phyloP scores from a whole-genome alignment of 164 flowering plant genomes.

The Sedum album region DNA sequence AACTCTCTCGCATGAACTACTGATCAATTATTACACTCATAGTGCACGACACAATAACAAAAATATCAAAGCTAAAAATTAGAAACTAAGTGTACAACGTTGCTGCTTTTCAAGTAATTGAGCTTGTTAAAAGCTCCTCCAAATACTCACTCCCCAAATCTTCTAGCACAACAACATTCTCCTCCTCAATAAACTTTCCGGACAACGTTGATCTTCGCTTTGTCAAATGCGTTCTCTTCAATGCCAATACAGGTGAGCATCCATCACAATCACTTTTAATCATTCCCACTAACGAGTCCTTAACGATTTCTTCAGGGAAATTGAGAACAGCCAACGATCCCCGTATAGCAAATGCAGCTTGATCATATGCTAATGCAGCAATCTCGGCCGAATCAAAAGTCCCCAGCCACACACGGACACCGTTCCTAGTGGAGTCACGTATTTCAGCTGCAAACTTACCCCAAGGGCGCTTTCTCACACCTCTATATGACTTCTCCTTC shows the following conservation, averaged over 20 bases:
- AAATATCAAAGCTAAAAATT: background rate
- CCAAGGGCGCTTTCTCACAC: too few species aligned
- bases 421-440: too few species aligned
- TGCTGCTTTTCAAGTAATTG: background rate
- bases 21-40: too few species aligned
- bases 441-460: too few species aligned
- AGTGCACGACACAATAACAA: too few species aligned
- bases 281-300: constrained; percentile 35
- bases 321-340: constrained; percentile 47
- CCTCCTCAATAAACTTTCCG: background rate
- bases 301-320: constrained; percentile 33
- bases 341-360: constrained; percentile 52
- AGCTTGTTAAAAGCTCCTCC: constrained; percentile 27
- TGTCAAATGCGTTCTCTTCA: constrained; percentile 34
- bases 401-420: too few species aligned
- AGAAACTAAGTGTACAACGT: background rate
- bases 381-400: too few species aligned
- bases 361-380: constrained; percentile 66
- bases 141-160: too few species aligned
- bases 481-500: constrained; percentile 27
- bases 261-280: constrained; percentile 10
- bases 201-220: constrained; percentile 23
- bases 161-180: constrained; percentile 32
- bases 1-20: too few species aligned
- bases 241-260: constrained; percentile 56